Conservation (phyloP, 139 green algal species). For the Nannochloris sp. region DNA sequence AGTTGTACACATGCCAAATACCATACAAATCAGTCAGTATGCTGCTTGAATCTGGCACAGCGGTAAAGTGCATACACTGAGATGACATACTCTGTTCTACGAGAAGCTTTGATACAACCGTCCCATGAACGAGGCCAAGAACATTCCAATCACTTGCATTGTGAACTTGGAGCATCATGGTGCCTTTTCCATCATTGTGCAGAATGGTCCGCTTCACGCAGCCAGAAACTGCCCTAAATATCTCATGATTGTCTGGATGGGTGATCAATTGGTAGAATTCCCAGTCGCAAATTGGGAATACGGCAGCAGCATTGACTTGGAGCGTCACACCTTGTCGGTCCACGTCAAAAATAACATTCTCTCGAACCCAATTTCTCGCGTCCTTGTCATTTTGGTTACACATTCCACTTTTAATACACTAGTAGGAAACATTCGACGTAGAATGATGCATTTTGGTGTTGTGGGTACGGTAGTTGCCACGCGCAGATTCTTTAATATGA, state of each 20-base stretch:
- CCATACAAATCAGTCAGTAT: not conserved
- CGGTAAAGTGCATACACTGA: not conserved
- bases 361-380: not conserved
- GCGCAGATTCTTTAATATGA: too few species aligned
- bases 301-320: slow-evolving; percentile 2
- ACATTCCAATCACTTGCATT: slow-evolving; percentile 16
- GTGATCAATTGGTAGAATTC: slow-evolving; percentile 4
- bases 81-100: not conserved
- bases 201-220: slow-evolving; percentile 4
- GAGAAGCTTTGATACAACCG: not conserved
- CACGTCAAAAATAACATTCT: slow-evolving; percentile 3
- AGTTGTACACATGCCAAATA: not conserved
- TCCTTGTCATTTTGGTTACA: not conserved
- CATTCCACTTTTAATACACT: too few species aligned
- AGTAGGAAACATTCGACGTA: too few species aligned
- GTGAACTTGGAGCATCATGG: not conserved
- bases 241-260: slow-evolving; percentile 8
- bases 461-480: too few species aligned
- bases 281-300: not conserved
- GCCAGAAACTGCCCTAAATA: slow-evolving; percentile 3
- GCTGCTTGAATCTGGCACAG: not conserved
- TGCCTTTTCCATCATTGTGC: not conserved
- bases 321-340: slow-evolving; percentile 5
- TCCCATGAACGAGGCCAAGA: not conserved
- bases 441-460: too few species aligned